phyloP scores from a whole-genome alignment of 2,329 filamentous ascomycete species.

The Ophiostoma perfectum region DNA sequence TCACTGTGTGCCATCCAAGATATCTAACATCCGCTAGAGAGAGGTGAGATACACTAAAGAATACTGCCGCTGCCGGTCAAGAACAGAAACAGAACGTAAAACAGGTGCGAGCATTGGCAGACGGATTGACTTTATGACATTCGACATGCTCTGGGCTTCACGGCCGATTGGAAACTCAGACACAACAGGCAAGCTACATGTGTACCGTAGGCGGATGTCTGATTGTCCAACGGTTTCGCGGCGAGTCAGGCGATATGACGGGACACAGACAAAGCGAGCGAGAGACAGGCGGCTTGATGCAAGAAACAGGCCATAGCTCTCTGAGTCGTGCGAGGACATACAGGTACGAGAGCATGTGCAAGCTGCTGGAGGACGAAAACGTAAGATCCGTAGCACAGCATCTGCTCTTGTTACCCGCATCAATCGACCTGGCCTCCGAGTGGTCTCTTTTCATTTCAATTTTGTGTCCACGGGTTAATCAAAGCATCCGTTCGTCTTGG shows the following conservation, averaged over 20 bases:
- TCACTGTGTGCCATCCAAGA: too few species aligned
- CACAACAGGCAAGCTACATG: not conserved
- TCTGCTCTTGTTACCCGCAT: not conserved
- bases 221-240: conserved; percentile 2
- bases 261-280: not conserved
- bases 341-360: not conserved
- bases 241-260: not conserved
- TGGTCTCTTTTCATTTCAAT: not conserved
- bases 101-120: too few species aligned
- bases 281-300: not conserved
- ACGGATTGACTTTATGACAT: too few species aligned
- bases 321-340: conserved; percentile 1
- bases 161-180: too few species aligned
- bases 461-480: not conserved
- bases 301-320: conserved; percentile 11
- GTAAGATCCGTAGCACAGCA: not conserved
- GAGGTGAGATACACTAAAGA: not conserved
- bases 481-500: not conserved
- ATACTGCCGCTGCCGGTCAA: conserved; percentile 2
- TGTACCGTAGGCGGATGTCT: not conserved
- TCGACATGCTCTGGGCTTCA: too few species aligned
- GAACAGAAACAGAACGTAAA: not conserved
- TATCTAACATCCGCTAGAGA: too few species aligned
- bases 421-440: too few species aligned
- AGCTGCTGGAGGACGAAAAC: not conserved